phyloP scores from a whole-genome alignment of 2,329 filamentous ascomycete genomes.

The Epichloe hybrida region DNA sequence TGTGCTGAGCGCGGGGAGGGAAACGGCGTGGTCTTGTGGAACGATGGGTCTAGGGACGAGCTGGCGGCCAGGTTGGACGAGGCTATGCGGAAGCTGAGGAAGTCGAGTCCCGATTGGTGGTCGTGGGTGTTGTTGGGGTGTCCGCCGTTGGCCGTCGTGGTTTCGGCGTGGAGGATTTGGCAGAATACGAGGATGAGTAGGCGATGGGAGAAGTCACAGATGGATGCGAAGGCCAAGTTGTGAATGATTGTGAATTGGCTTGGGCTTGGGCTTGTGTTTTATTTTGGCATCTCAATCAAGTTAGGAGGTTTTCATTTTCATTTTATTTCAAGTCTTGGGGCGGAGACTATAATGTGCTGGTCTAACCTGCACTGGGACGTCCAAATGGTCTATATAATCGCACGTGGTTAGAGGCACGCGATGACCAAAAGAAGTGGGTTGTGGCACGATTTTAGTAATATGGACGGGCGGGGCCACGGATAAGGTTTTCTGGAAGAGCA shows the following conservation, averaged over 20 bases:
- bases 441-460: too few relatives aligned
- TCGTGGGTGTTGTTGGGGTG: slow-evolving; percentile 53
- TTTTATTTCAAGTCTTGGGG: too few relatives aligned
- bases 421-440: too few relatives aligned
- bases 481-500: too few relatives aligned
- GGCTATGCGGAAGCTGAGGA: slow-evolving; percentile 50
- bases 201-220: slow-evolving; percentile 43
- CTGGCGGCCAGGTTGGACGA: slow-evolving; percentile 52
- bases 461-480: too few relatives aligned
- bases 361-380: too few relatives aligned
- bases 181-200: slow-evolving; percentile 57
- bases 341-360: too few relatives aligned
- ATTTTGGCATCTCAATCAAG: too few relatives aligned
- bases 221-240: slow-evolving; percentile 8
- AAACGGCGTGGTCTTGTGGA: slow-evolving; percentile 75
- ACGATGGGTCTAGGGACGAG: slow-evolving; percentile 63
- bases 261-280: too few relatives aligned
- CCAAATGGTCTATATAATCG: too few relatives aligned
- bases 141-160: slow-evolving; percentile 59
- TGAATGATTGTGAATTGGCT: not conserved
- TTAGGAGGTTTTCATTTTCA: too few relatives aligned
- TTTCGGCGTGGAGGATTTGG: slow-evolving; percentile 59
- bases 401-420: too few relatives aligned
- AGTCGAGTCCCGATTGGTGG: slow-evolving; percentile 69
- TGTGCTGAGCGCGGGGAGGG: slow-evolving; percentile 51